Conservation (phyloP, 352 stramenopile genomes). For the Phytophthora pinifolia region DNA sequence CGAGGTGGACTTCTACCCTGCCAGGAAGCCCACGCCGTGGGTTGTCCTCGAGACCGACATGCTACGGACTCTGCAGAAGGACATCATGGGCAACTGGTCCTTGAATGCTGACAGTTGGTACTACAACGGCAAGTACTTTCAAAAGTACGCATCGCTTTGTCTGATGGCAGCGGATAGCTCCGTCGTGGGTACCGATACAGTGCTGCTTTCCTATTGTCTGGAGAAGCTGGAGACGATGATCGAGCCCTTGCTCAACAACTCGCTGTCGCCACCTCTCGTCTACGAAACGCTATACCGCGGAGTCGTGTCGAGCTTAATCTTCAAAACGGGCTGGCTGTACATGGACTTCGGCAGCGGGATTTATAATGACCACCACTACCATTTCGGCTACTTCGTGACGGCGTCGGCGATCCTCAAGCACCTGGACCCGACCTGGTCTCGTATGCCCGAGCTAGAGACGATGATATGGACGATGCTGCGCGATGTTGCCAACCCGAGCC, state of each 20-base stretch:
- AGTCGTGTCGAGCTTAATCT: constrained; percentile 45
- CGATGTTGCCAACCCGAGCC: constrained; percentile 70
- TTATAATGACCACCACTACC: constrained; percentile 87
- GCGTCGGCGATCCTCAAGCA: constrained; percentile 63
- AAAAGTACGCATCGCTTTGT: constrained; percentile 82
- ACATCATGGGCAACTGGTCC: constrained; percentile 59
- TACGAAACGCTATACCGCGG: constrained; percentile 74
- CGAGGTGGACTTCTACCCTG: constrained; percentile 59
- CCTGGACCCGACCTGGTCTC: constrained; percentile 59
- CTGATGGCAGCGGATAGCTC: constrained; percentile 58
- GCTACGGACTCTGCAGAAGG: constrained; percentile 41
- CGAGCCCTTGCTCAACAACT: constrained; percentile 62
- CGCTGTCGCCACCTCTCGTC: constrained; percentile 42
- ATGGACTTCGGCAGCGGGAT: constrained; percentile 77
- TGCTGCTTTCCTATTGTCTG: constrained; percentile 46
- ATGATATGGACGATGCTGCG: constrained; percentile 68
- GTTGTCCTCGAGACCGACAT: constrained; percentile 46
- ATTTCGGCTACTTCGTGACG: constrained; percentile 77
- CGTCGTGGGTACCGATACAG: constrained; percentile 49
- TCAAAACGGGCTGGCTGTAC: constrained; percentile 48
- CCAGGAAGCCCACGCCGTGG: constrained; percentile 26
- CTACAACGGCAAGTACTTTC: constrained; percentile 74
- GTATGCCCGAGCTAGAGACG: constrained; percentile 53
- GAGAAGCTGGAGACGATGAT: constrained; percentile 60
- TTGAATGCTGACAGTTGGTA: constrained; percentile 63